A percentile compares a stretch with the other conserved stretches of the same genome.
Conservation (phyloP, 164 flowering plant genomes). For the Chimonanthus praecox region DNA sequence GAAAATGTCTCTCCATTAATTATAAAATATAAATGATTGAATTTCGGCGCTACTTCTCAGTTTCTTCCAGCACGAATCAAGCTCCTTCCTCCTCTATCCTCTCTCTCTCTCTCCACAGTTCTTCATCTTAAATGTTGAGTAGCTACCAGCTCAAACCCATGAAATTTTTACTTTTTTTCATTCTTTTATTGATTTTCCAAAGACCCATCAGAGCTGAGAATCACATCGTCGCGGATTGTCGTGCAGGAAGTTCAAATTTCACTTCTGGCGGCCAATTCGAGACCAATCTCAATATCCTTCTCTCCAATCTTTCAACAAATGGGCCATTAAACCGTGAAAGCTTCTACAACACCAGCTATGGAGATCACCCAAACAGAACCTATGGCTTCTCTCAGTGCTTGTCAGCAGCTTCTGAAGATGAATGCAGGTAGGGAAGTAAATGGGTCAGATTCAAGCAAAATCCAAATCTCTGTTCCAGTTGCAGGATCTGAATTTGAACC, state of each 20-base stretch:
- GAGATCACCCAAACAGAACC: slow-evolving; percentile 15
- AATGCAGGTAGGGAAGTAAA: no score
- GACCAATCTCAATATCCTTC: slow-evolving; percentile 16
- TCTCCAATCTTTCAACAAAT: slow-evolving; percentile 11
- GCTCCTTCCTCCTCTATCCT: not conserved
- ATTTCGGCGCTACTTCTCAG: no score
- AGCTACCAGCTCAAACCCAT: no score
- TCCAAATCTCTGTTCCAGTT: no score
- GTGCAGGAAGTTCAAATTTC: slow-evolving; percentile 3
- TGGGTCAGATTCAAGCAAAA: no score
- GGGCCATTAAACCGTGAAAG: slow-evolving; percentile 8
- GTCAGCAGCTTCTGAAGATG: not conserved
- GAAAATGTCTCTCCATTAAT: no score
- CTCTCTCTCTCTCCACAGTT: not conserved
- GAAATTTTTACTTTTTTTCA: no score
- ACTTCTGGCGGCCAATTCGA: slow-evolving; percentile 10
- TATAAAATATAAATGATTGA: no score
- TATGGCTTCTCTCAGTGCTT: slow-evolving; percentile 30
- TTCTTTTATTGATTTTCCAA: not conserved
- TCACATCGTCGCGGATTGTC: not conserved
- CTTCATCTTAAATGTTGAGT: no score
- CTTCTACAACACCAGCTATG: slow-evolving; percentile 14
- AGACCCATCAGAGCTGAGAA: not conserved
- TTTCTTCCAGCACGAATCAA: no score
- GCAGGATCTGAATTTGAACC: no score